A percentile compares a stretch with the other conserved stretches of the same genome.
Conservation (phyloP, 371 early-diverging fungal species). For the Haplosporangium sp. region DNA sequence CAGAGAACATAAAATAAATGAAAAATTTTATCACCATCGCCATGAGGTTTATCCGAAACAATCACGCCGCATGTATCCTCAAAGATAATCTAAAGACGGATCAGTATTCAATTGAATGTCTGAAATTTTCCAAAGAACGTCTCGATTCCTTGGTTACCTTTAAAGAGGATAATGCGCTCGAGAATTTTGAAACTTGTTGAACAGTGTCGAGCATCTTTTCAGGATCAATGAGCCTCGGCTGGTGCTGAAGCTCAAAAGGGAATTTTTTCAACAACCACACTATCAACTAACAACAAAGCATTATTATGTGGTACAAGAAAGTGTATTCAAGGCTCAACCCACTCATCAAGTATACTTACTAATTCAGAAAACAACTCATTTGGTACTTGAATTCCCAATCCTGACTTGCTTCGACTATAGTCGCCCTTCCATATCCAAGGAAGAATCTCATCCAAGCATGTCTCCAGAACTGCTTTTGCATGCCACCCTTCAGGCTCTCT, state of each 20-base stretch:
- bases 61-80: not conserved
- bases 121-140: not conserved
- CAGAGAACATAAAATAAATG: not conserved
- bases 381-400: not conserved
- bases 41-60: not conserved
- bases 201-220: not conserved
- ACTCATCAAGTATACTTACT: not conserved
- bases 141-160: not conserved
- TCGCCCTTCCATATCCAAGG: constrained; percentile 9
- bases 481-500: not conserved
- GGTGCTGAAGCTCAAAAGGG: not conserved
- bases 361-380: not conserved
- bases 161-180: not conserved
- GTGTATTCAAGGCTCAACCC: not conserved
- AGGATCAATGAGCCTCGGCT: not conserved
- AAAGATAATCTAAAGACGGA: not conserved
- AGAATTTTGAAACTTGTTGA: not conserved
- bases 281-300: not conserved
- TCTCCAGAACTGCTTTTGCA: not conserved
- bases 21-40: not conserved
- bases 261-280: constrained; percentile 1
- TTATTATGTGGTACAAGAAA: too few species aligned
- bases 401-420: not conserved
- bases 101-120: not conserved
- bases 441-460: not conserved